phyloP scores from a whole-genome alignment of 208 protist genomes.

The Leishmania turanica region DNA sequence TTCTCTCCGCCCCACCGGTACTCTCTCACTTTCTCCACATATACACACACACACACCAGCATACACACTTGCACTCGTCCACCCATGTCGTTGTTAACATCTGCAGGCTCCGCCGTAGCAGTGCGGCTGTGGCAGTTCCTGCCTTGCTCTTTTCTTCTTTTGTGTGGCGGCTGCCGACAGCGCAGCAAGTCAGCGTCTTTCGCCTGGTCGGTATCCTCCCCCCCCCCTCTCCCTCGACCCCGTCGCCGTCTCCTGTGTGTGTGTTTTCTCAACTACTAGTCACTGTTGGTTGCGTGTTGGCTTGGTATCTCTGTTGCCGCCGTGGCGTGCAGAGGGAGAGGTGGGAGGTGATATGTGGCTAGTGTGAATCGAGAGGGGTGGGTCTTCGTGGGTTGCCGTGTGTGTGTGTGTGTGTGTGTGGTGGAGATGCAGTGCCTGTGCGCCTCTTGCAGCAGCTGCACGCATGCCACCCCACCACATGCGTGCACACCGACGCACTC shows the following conservation, averaged over 20 bases:
- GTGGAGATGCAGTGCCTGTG: slow-evolving; percentile 5
- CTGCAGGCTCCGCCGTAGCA: background rate
- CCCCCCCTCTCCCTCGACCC: background rate
- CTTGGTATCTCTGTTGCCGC: background rate
- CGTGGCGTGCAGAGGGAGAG: background rate
- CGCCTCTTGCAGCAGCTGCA: background rate
- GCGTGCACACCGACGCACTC: background rate
- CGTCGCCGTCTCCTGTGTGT: background rate
- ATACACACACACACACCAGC: background rate
- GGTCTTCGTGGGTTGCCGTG: background rate
- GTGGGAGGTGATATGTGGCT: background rate
- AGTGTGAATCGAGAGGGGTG: background rate
- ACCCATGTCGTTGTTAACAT: background rate
- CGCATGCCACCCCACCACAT: background rate
- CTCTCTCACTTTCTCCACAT: background rate
- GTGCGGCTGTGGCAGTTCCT: background rate
- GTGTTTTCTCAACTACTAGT: background rate
- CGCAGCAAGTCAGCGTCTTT: background rate
- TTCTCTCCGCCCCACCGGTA: background rate
- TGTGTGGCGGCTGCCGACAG: background rate
- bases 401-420: background rate
- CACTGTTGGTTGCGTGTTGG: background rate
- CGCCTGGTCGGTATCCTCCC: background rate
- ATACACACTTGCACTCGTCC: background rate
- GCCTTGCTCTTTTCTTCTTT: background rate